Percentiles rank a stretch among this genome's conserved stretches.
phyloP scores from a whole-genome alignment of 768 basidiomycete species.

The Termitomyces bulborhizus region DNA sequence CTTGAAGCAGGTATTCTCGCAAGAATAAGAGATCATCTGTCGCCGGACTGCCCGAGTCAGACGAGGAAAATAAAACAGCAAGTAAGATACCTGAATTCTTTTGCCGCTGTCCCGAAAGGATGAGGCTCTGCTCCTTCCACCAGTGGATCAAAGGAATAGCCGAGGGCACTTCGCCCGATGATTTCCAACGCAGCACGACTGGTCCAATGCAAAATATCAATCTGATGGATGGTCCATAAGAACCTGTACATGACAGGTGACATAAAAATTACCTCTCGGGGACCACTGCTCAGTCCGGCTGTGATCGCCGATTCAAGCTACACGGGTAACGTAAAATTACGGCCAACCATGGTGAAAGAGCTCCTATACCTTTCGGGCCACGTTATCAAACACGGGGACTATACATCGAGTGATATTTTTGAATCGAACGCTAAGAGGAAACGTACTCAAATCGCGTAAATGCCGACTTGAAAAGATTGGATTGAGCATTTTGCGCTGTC shows the following conservation, averaged over 20 bases:
- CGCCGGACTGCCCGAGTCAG: slow-evolving; percentile 1
- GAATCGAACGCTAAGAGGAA: not conserved
- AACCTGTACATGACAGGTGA: not conserved
- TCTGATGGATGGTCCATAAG: slow-evolving; percentile 7
- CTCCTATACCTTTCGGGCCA: slow-evolving; percentile 11
- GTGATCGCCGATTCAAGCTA: slow-evolving; percentile 9
- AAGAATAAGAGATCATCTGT: slow-evolving; percentile 8
- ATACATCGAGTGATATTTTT: not conserved
- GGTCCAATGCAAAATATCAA: slow-evolving; percentile 23
- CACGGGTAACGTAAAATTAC: not conserved
- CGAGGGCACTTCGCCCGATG: slow-evolving; percentile 24
- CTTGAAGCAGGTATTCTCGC: slow-evolving; percentile 21
- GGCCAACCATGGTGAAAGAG: not conserved
- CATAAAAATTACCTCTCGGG: slow-evolving; percentile 8
- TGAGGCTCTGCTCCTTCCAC: slow-evolving; percentile 19
- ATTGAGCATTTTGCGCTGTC: slow-evolving; percentile 31
- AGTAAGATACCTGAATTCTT: slow-evolving; percentile 14
- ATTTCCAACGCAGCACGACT: slow-evolving; percentile 23
- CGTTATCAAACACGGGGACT: slow-evolving; percentile 16
- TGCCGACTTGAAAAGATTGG: slow-evolving; percentile 31
- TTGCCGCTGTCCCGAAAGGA: slow-evolving; percentile 22
- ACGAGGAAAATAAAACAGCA: not conserved
- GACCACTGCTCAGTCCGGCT: slow-evolving; percentile 7
- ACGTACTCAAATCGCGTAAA: slow-evolving; percentile 22
- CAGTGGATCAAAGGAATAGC: slow-evolving; percentile 24